Evolutionary conservation across 768 basidiomycete species (phyloP), one percentile per base, ranked within the genome.

Genomic region (Suillus americanus): DNA sequence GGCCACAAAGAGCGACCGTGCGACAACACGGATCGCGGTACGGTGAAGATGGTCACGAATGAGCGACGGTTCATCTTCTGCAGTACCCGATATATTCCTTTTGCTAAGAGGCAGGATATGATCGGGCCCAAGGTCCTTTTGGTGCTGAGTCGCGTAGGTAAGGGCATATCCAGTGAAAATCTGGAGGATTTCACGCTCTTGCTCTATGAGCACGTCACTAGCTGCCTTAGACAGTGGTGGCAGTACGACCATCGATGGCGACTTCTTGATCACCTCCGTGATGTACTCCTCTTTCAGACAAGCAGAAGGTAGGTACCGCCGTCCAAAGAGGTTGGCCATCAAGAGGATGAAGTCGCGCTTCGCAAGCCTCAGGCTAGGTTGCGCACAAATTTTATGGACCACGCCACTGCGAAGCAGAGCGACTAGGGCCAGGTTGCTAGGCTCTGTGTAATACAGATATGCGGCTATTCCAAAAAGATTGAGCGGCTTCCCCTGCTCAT

Each of bases 381-480:
- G 79, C 20, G 69, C 67, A 73, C 88, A 88, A 38, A 91, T 81
- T 0, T 75, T 67, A 71, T 90, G 90, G 12, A 91, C 62, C 56
- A 85, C 80, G 9, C 89, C 89, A 5, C 76, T 76, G 41, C 83
- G 83, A 50, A 91, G 74, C 18, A 91, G 79, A 1, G 80, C 71
- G 13, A 88, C 83, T 2, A 91, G 74, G 0, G 89, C 89, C 45
- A 91, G 79, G 73, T 90, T 91, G 75, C 83, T 85, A 1, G 90
- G 89, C 72, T 91, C 89, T 1, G 85, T 84, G 68, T 88, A 86
- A 55, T 86, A 86, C 37, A 88, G 75, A 65, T 85, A 86, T 1
- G 84, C 78, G 0, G 83, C 83, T 13, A 87, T 75, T 0, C 80
- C 82, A 64, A 83, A 85, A 7, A 88, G 74, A 65, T 88, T 84